Conservation (phyloP, 257 asterid genomes). For the Solanum pimpinellifolium region DNA sequence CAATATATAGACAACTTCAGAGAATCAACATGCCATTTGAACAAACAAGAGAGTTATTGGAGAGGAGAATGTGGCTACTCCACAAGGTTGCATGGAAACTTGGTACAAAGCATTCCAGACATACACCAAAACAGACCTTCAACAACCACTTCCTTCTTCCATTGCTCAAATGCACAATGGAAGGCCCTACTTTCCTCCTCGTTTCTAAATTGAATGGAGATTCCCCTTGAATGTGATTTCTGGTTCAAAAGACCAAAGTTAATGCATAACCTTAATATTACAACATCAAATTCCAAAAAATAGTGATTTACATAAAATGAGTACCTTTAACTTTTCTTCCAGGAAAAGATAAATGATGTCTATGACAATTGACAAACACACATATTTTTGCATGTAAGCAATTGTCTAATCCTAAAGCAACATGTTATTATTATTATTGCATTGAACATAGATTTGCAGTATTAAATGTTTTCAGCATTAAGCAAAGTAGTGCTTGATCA, state of each 20-base stretch:
- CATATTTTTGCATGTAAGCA: not conserved
- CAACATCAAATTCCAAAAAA: conserved; percentile 4
- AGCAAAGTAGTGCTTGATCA: not conserved
- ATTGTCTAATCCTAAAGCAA: not conserved
- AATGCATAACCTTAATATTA: conserved; percentile 11
- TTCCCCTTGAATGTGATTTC: conserved; percentile 82
- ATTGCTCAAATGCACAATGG: conserved; percentile 89
- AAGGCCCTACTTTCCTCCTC: conserved; percentile 92
- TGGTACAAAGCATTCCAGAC: not conserved
- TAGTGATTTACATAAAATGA: not conserved
- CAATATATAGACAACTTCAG: not conserved
- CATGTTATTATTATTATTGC: not conserved
- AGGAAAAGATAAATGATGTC: not conserved
- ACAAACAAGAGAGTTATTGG: not conserved
- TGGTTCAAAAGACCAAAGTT: conserved; percentile 46
- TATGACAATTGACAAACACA: not conserved
- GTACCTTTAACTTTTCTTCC: not conserved
- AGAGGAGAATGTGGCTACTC: not conserved
- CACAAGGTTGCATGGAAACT: not conserved
- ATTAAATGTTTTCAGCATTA: not conserved
- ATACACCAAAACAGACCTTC: conserved; percentile 52
- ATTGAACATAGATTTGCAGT: not conserved
- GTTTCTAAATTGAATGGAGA: conserved; percentile 72
- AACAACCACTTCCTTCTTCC: conserved; percentile 67
- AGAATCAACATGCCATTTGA: not conserved